phyloP scores from a whole-genome alignment of 768 basidiomycete species.

The Multifurca ochricompacta region DNA sequence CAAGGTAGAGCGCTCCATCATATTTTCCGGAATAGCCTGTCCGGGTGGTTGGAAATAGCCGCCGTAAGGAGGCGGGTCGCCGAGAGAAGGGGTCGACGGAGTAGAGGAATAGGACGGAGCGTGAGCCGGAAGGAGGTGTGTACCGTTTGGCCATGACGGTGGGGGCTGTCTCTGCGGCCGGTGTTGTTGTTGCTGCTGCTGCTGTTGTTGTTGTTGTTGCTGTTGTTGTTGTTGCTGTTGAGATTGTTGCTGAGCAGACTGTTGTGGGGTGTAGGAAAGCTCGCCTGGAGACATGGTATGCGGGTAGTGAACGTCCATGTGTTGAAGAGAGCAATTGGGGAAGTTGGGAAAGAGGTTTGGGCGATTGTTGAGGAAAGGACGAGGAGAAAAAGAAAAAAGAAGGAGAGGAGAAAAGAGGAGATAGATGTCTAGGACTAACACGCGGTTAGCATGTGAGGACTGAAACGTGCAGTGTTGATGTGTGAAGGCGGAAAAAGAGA shows the following conservation, averaged over 20 bases:
- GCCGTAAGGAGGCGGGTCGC: constrained; percentile 20
- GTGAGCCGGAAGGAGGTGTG: constrained; percentile 22
- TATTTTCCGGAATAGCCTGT: constrained; percentile 23
- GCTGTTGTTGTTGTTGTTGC: constrained; percentile 1
- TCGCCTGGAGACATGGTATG: constrained; percentile 26
- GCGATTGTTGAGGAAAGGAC: constrained; percentile 9
- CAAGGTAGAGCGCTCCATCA: constrained; percentile 33
- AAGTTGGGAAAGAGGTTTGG: constrained; percentile 1
- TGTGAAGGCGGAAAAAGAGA: constrained; percentile 19
- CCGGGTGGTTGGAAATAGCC: constrained; percentile 20
- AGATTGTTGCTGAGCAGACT: constrained; percentile 24
- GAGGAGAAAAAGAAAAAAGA: constrained; percentile 2
- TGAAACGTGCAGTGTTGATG: constrained; percentile 13
- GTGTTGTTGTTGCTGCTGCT: background rate
- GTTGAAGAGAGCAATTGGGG: constrained; percentile 7
- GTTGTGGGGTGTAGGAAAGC: constrained; percentile 27
- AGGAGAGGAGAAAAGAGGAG: constrained; percentile 2
- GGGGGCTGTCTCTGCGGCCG: constrained; percentile 26
- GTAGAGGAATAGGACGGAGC: constrained; percentile 18
- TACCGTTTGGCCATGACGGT: constrained; percentile 21
- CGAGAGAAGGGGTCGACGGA: constrained; percentile 17
- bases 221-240: constrained; percentile 1
- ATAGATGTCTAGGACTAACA: constrained; percentile 14
- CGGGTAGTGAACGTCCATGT: constrained; percentile 26
- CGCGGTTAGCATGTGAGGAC: constrained; percentile 19